phyloP scores from a whole-genome alignment of 2,329 filamentous ascomycete genomes.

The Epichloe glyceriae region DNA sequence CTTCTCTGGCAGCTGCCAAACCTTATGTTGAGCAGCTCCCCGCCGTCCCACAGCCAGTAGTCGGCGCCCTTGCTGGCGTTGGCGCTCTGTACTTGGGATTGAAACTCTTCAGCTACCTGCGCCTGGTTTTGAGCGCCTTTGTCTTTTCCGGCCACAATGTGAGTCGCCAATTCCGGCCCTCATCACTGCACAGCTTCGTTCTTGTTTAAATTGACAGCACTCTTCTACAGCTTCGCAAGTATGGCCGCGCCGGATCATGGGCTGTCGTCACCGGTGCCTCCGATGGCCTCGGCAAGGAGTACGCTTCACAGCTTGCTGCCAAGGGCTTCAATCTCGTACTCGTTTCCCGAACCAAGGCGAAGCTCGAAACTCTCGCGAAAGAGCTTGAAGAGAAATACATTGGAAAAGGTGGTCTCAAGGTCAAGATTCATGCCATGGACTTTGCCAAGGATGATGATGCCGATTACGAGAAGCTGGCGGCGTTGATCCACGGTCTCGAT shows the following conservation, averaged over 20 bases:
- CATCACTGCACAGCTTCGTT: too few relatives aligned
- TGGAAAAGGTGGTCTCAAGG: slow-evolving; percentile 43
- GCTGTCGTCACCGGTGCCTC: slow-evolving; percentile 90
- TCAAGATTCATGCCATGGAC: slow-evolving; percentile 81
- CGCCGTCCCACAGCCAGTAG: slow-evolving; percentile 29
- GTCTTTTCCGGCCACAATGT: slow-evolving; percentile 52
- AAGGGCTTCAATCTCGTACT: slow-evolving; percentile 94
- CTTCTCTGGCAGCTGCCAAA: background rate
- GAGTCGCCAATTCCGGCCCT: slow-evolving; percentile 16
- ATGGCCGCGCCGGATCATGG: slow-evolving; percentile 87
- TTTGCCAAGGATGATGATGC: slow-evolving; percentile 66
- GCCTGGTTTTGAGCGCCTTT: slow-evolving; percentile 54
- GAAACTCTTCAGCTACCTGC: slow-evolving; percentile 44
- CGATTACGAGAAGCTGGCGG: slow-evolving; percentile 65
- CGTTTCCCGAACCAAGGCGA: slow-evolving; percentile 87
- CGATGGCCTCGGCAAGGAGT: slow-evolving; percentile 95
- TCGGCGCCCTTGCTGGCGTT: slow-evolving; percentile 35
- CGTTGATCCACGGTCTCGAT: slow-evolving; percentile 59
- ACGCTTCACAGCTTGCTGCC: slow-evolving; percentile 73
- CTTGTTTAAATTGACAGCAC: background rate
- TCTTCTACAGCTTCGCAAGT: slow-evolving; percentile 60
- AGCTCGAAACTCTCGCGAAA: slow-evolving; percentile 63
- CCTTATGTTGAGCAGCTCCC: slow-evolving; percentile 13
- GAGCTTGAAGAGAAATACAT: slow-evolving; percentile 63
- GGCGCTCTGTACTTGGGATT: slow-evolving; percentile 46